Evolutionary conservation across 2,329 filamentous ascomycete species (phyloP).

Genomic region (Diaporthe vaccinii): DNA sequence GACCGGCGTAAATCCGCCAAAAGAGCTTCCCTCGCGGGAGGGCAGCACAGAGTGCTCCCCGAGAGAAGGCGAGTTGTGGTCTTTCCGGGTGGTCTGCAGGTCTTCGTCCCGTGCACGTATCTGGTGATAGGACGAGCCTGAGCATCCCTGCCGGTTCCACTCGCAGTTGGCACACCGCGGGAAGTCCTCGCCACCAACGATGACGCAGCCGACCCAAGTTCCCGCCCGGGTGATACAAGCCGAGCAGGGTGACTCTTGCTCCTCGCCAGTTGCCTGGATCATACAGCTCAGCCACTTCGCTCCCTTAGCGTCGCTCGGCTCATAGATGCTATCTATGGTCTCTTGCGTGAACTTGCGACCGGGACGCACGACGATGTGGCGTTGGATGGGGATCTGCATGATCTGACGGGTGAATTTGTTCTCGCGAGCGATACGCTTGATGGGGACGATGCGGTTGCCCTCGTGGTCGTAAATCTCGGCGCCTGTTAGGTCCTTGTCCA

Average conservation of each 20-base stretch:
- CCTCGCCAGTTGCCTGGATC: constrained; percentile 63
- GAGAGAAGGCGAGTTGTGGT: constrained; percentile 10
- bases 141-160: constrained; percentile 56
- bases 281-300: constrained; percentile 63
- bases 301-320: constrained; percentile 56
- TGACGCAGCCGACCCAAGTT: constrained; percentile 60
- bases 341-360: constrained; percentile 57
- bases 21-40: constrained; percentile 35
- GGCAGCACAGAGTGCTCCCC: constrained; percentile 20
- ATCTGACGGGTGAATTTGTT: constrained; percentile 58
- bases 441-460: constrained; percentile 54
- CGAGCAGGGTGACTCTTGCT: constrained; percentile 56
- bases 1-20: constrained; percentile 44
- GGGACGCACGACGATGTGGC: constrained; percentile 57
- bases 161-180: constrained; percentile 66
- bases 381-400: constrained; percentile 53
- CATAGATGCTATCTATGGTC: constrained; percentile 57
- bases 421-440: constrained; percentile 53
- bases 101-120: constrained; percentile 33
- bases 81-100: constrained; percentile 10
- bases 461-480: constrained; percentile 55
- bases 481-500: constrained; percentile 41
- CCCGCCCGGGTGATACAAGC: constrained; percentile 59
- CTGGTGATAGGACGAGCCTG: constrained; percentile 39
- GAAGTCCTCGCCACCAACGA: constrained; percentile 57